Base-by-base conservation (phyloP, 2,329 filamentous ascomycete genomes). In the Penicillium hesseltinei region DNA sequence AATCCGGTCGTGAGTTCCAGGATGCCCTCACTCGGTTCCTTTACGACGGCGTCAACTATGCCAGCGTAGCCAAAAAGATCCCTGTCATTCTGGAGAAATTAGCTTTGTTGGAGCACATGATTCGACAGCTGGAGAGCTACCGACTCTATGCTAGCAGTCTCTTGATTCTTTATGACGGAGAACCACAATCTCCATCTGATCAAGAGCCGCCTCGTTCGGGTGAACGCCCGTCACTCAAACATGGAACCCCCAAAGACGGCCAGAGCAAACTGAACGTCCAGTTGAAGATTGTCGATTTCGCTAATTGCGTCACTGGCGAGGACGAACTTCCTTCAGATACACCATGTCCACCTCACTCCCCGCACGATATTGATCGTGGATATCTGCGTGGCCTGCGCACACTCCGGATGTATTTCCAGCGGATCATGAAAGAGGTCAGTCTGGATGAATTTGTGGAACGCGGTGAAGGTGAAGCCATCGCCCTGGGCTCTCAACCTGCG, bases 211-310 rank as follows among this genome's bases (percentile, higher is more conserved):
- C 62, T 21, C 64, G 57, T 7, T 54, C 66, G 45, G 67, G 64
- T 31, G 70, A 68, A 54, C 68, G 65, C 44, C 80, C 79, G 39
- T 53, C 62, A 44, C 51, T 66, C 43, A 69, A 68, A 17, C 73
- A 72, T 29, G 70, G 67, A 45, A 63, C 56, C 10, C 69, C 71
- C 23, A 68, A 71, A 4, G 76, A 78, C 19, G 69, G 67, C 13
- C 72, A 74, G 54, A 77, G 71, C 45, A 73, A 71, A 36, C 66
- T 68, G 7, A 70, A 77, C 5, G 80, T 82, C 46, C 90, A 96
- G 73, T 87, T 99, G 77, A 97, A 97, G 76, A 95, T 99, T 73
- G 93, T 96, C 56, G 94, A 99, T 75, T 99, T 99, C 78, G 94
- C 94, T 62, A 99, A 99, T 73, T 97, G 93, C 69, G 88, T 97